Evolutionary conservation across 306 rosid genomes (phyloP).

Genomic region (Vigna mungo): DNA sequence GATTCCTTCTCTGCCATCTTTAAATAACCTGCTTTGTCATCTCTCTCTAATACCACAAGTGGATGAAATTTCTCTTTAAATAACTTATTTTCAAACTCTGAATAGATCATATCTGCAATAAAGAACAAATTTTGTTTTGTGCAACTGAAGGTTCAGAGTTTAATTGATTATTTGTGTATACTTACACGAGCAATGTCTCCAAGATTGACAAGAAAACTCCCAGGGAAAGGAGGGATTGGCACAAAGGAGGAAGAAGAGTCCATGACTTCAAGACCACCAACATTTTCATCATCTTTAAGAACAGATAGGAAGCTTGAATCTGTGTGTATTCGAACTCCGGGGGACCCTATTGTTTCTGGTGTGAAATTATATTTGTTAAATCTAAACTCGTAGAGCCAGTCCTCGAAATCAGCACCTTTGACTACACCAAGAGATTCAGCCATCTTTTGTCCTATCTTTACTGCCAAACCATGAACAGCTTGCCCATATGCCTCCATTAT

Average conservation of each 20-base stretch:
- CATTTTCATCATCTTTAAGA: slow-evolving; percentile 73
- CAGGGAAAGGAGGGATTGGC: slow-evolving; percentile 54
- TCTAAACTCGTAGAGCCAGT: slow-evolving; percentile 58
- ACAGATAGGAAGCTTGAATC: slow-evolving; percentile 64
- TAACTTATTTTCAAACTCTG: no score
- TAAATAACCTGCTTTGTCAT: no score
- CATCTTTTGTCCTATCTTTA: slow-evolving; percentile 51
- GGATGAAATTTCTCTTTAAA: no score
- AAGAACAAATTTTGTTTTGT: no score
- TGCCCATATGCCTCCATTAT: slow-evolving; percentile 46
- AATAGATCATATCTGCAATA: no score
- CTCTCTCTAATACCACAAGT: no score
- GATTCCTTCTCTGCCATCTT: no score
- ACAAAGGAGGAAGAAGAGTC: slow-evolving; percentile 50
- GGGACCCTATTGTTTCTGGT: slow-evolving; percentile 55
- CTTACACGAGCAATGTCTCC: slow-evolving; percentile 66
- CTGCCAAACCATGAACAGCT: slow-evolving; percentile 52
- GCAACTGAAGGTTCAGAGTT: no score
- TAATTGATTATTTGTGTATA: background rate
- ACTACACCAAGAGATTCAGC: slow-evolving; percentile 52
- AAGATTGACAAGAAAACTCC: slow-evolving; percentile 57
- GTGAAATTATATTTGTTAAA: slow-evolving; percentile 68
- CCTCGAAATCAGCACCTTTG: slow-evolving; percentile 42
- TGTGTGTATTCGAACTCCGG: slow-evolving; percentile 59
- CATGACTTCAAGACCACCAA: slow-evolving; percentile 71